Evolutionary conservation across 2,329 filamentous ascomycete genomes (phyloP).

Genomic region (Phialemonium atrogriseum): DNA sequence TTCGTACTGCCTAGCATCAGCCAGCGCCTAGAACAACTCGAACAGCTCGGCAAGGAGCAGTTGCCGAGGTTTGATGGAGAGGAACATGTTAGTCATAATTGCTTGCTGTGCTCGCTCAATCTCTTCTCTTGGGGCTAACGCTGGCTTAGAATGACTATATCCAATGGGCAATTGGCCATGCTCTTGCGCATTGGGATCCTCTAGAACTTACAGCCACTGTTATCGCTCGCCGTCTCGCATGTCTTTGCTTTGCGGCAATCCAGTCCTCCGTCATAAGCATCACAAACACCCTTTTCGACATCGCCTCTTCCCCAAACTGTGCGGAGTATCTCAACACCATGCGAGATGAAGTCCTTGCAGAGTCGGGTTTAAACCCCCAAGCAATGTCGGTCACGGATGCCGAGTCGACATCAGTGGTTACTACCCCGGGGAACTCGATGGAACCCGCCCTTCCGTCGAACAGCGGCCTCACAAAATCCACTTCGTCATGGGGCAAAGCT

Average conservation of each 20-base stretch:
- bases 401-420: too few species aligned
- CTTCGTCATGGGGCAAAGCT: slow-evolving; percentile 23
- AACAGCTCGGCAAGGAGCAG: slow-evolving; percentile 12
- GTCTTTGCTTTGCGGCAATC: slow-evolving; percentile 27
- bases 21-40: slow-evolving; percentile 16
- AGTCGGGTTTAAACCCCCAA: slow-evolving; percentile 15
- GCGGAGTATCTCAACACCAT: slow-evolving; percentile 17
- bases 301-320: slow-evolving; percentile 20
- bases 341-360: slow-evolving; percentile 23
- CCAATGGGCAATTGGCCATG: slow-evolving; percentile 29
- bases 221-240: slow-evolving; percentile 22
- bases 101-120: neutral
- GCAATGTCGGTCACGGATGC: too few species aligned
- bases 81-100: slow-evolving; percentile 10
- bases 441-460: slow-evolving; percentile 1
- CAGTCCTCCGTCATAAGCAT: slow-evolving; percentile 29
- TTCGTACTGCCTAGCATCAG: slow-evolving; percentile 24
- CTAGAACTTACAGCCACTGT: slow-evolving; percentile 20
- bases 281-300: slow-evolving; percentile 27
- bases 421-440: too few species aligned
- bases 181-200: slow-evolving; percentile 18
- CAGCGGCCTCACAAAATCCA: neutral
- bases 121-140: neutral
- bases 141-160: slow-evolving; percentile 25
- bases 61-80: slow-evolving; percentile 9